Conservation (phyloP, 371 early-diverging fungal genomes). For the Mitosporidium daphniae region DNA sequence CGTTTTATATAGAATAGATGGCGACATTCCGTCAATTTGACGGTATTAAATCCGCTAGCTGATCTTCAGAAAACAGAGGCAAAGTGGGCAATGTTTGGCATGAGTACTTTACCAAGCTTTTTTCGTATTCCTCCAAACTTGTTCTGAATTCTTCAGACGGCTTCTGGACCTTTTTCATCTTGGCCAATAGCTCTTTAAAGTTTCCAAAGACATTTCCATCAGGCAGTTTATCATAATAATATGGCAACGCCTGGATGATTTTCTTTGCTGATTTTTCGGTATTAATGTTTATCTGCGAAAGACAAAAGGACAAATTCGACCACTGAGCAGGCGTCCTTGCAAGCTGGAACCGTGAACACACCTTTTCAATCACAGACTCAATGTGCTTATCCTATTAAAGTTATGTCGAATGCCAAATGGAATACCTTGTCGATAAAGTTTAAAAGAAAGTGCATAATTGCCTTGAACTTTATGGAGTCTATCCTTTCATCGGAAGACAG, state of each 20-base stretch:
- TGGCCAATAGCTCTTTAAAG: constrained; percentile 34
- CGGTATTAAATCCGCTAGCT: too few species aligned
- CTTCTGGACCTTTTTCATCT: too few species aligned
- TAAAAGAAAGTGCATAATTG: constrained; percentile 63
- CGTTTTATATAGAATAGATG: too few species aligned
- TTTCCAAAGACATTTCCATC: constrained; percentile 31
- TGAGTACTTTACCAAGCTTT: too few species aligned
- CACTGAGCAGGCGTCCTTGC: constrained; percentile 27
- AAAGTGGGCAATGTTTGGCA: too few species aligned
- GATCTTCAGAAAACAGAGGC: too few species aligned
- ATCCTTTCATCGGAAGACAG: constrained; percentile 14
- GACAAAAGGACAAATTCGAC: constrained; percentile 57
- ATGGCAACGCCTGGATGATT: constrained; percentile 27
- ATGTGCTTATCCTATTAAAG: constrained; percentile 34
- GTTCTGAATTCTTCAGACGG: too few species aligned
- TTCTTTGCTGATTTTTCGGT: constrained; percentile 34
- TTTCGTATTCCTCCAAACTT: too few species aligned
- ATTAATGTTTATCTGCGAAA: constrained; percentile 32
- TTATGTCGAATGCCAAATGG: constrained; percentile 1
- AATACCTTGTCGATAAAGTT: constrained; percentile 44
- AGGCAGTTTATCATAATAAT: constrained; percentile 46
- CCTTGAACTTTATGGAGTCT: constrained; percentile 28
- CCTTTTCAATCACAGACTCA: constrained; percentile 61
- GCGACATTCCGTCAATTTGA: too few species aligned
- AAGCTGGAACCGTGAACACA: constrained; percentile 43